Evolutionary conservation across 208 protist species (phyloP).

Genomic region (Trypanosoma cruzi): DNA sequence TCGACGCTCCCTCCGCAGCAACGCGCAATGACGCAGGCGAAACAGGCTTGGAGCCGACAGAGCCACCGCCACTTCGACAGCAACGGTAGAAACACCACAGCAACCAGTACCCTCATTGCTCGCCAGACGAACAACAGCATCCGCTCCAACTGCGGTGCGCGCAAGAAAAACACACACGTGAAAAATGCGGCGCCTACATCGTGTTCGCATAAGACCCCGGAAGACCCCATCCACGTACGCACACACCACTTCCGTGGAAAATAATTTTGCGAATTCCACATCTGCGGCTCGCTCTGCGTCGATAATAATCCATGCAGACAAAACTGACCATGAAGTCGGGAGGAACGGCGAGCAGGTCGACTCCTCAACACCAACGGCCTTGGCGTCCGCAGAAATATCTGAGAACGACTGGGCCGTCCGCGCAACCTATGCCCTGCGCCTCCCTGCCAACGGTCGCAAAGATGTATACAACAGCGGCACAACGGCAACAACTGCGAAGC

Average conservation of each 20-base stretch:
- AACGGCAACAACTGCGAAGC: conserved; percentile 33
- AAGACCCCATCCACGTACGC: conserved; percentile 17
- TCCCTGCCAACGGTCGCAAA: conserved; percentile 27
- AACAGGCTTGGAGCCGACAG: neutral
- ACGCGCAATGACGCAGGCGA: conserved; percentile 1
- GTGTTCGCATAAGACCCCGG: conserved; percentile 10
- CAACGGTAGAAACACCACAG: neutral
- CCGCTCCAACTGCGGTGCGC: conserved; percentile 19
- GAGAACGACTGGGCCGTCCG: conserved; percentile 25
- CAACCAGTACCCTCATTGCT: neutral
- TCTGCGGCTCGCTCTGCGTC: conserved; percentile 30
- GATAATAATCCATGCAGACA: conserved; percentile 14
- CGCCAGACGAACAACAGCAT: conserved; percentile 11
- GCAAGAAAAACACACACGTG: conserved; percentile 29
- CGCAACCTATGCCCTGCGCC: conserved; percentile 32
- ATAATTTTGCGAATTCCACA: conserved; percentile 29
- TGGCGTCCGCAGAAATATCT: conserved; percentile 24
- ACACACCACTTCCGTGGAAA: conserved; percentile 22
- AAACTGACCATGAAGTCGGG: conserved; percentile 19
- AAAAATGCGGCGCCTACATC: conserved; percentile 12
- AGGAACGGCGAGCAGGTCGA: conserved; percentile 17
- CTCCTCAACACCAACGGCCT: conserved; percentile 1
- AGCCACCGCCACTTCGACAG: neutral
- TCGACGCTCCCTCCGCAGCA: conserved; percentile 11
- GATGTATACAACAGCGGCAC: conserved; percentile 39